phyloP scores from a whole-genome alignment of 2,329 filamentous ascomycete species.

The Paracoccidioides brasiliensis region DNA sequence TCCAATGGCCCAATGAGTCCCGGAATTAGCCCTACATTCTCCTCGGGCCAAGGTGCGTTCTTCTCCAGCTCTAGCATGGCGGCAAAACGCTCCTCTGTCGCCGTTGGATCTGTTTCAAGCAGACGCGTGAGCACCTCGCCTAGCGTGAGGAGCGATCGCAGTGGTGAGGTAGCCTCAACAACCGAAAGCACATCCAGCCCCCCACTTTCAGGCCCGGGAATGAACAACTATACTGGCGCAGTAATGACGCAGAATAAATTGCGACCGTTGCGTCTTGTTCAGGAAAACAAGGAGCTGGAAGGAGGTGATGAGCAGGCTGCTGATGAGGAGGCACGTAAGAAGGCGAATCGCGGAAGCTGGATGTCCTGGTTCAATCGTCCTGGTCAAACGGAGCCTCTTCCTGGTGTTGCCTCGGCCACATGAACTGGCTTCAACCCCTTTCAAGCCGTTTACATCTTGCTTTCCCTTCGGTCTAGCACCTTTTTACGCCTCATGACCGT shows the following conservation, averaged over 20 bases:
- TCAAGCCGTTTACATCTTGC: not conserved
- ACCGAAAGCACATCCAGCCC: slow-evolving; percentile 39
- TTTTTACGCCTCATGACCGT: not conserved
- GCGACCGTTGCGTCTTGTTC: slow-evolving; percentile 72
- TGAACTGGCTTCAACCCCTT: not conserved
- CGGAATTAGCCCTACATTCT: slow-evolving; percentile 40
- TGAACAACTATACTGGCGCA: slow-evolving; percentile 56
- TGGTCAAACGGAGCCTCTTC: not conserved
- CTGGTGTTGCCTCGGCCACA: not conserved
- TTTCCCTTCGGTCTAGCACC: not conserved
- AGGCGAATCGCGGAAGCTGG: slow-evolving; percentile 35
- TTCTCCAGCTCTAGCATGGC: slow-evolving; percentile 38
- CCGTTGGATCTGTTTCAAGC: slow-evolving; percentile 40
- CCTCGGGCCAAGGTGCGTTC: slow-evolving; percentile 23
- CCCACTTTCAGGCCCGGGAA: slow-evolving; percentile 51
- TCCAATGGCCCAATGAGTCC: slow-evolving; percentile 40
- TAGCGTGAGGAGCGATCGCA: slow-evolving; percentile 37
- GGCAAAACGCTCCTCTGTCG: slow-evolving; percentile 35
- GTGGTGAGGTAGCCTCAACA: slow-evolving; percentile 30
- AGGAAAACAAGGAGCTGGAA: slow-evolving; percentile 49
- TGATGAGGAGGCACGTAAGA: slow-evolving; percentile 34
- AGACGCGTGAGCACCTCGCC: slow-evolving; percentile 57
- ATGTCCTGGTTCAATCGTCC: slow-evolving; percentile 35
- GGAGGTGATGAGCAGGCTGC: slow-evolving; percentile 23
- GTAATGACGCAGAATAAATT: slow-evolving; percentile 57